These are phyloP conservation scores for Penicillium cosmopolitanum DNA, from an alignment of 495 filamentous ascomycete genomes.

Conservation along the genomic window DNA sequence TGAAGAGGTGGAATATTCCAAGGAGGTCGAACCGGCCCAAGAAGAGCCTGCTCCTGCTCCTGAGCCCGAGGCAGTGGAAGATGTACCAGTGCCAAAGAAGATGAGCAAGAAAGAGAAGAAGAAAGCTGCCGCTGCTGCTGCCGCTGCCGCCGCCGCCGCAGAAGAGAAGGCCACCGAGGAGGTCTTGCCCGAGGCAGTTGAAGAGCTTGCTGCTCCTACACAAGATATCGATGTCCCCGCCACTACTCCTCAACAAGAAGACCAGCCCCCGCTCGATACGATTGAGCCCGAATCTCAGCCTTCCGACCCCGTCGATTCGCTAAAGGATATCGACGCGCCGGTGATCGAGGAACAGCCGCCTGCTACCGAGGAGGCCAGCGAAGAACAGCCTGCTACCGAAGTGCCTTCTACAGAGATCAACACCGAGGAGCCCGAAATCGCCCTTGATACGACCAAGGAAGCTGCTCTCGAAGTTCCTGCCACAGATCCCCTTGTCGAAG, in stretches of 20 bases:
- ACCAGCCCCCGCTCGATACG: not conserved
- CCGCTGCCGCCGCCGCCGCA: slow-evolving; percentile 10
- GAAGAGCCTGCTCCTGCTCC: slow-evolving; percentile 8
- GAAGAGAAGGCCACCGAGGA: slow-evolving; percentile 18
- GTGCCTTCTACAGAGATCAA: not conserved
- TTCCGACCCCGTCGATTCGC: not conserved
- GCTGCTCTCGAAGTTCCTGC: not conserved
- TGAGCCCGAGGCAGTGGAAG: not conserved
- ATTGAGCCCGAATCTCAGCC: not conserved
- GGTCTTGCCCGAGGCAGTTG: not conserved
- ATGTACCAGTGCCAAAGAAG: slow-evolving; percentile 15
- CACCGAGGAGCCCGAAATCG: not conserved
- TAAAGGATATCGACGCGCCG: not conserved
- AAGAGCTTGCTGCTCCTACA: not conserved
- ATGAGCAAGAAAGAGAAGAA: slow-evolving; percentile 30
- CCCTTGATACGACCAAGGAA: not conserved
- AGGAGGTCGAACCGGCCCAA: slow-evolving; percentile 8
- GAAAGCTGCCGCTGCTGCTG: slow-evolving; percentile 19
- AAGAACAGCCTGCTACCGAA: not conserved
- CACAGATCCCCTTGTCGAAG: not conserved
- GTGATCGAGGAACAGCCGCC: not conserved
- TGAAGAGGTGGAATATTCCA: slow-evolving; percentile 12
- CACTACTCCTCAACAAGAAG: not conserved
- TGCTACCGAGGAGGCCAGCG: not conserved
- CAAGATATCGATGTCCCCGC: not conserved